Base-by-base conservation (phyloP, 352 stramenopile species). In the Halophytophthora batemanensis region DNA sequence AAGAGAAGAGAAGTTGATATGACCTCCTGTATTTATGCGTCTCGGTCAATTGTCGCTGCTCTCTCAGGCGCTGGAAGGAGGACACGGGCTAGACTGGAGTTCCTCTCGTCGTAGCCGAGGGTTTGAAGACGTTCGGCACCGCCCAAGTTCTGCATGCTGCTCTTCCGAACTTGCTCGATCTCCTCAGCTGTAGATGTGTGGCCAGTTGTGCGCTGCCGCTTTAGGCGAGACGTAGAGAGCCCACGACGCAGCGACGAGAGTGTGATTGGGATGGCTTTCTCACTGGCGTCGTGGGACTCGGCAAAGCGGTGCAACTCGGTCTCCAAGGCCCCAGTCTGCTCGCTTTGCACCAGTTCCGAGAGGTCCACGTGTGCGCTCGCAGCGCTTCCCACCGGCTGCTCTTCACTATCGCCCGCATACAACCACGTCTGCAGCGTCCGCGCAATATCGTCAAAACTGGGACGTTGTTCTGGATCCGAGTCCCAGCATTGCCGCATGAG, bases 401-500 rank as follows among this genome's bases (percentile, higher is more conserved):
- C 56, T 11, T 71, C 61, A 18, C 56, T 40, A 11, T 51, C 15
- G 6, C 62, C 34, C 3, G 40, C 23, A 14, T 47, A 19, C 21
- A 86, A 37, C 77, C 75, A 89, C 50, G 71, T 82, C n/a, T 72
- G 50, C 3, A 89, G 50, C 21, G 77, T 89, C 41, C 75, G 71
- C 1, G 63, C 58, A 25, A 88, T 82, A 12, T 90, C 75, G 1
- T 49, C 66, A 44, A 90, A 92, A 0, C 64, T 71, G 28, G 81
- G 78, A 1, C 78, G 70, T 45, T 88, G 74, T 40, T 87, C 77
- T 2, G 80, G 78, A 31, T 90, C 70, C 1, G 63, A 49, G 44
- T 90, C 72, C 81, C 78, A 92, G 51, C 81, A 91, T 40, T 86
- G 76, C 38, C 65, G 74, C 78, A 91, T 91, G 29, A 91, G 53